Evolutionary conservation across 2,329 filamentous ascomycete genomes (phyloP), one percentile per base, ranked within the genome.

Genomic region (Annulohypoxylon truncatum): DNA sequence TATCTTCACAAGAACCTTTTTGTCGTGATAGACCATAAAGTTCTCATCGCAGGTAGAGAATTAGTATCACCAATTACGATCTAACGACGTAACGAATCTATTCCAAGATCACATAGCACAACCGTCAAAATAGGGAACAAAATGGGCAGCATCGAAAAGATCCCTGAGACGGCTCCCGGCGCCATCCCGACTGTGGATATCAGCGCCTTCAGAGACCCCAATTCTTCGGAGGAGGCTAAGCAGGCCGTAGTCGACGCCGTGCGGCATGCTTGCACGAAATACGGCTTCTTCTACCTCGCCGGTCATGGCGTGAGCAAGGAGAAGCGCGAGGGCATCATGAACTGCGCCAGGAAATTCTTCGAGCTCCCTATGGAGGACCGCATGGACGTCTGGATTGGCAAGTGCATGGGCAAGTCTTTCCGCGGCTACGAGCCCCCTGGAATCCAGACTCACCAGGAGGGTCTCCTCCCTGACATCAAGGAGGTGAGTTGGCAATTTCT

Each of bases 241-340:
- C 54, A 53, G 4, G 56, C 64, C 12, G 74, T 75, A n/a, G 73
- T 76, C 7, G 67, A 76, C 4, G 63, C 66, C 6, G 65, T 76
- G 48, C 67, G 72, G 18, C 63, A 75, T 31, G 76, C 76, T 1
- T 74, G 67, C 61, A 66, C 61, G 0, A 69, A 48, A 1, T 74
- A 72, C 47, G 77, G 76, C 20, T 78, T 78, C 68, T 78, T 78
- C 64, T 73, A 77, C 51, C 69, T 76, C 1, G 68, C 72, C 31
- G 75, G 75, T 4, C 76, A 78, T 53, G 77, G 77, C 4, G 65
- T 78, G 20, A 62, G 73, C 24, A 15, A 66, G 2, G 64, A 67
- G 20, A 42, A 70, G 44, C 72, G 73, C 33, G 53, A 67, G 1
- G 33, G 63, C 18, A 69, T 66, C 15, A 54, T 76, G 10, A 56